Conservation (phyloP, 2,329 filamentous ascomycete species). For the Ampelomyces quisqualis region DNA sequence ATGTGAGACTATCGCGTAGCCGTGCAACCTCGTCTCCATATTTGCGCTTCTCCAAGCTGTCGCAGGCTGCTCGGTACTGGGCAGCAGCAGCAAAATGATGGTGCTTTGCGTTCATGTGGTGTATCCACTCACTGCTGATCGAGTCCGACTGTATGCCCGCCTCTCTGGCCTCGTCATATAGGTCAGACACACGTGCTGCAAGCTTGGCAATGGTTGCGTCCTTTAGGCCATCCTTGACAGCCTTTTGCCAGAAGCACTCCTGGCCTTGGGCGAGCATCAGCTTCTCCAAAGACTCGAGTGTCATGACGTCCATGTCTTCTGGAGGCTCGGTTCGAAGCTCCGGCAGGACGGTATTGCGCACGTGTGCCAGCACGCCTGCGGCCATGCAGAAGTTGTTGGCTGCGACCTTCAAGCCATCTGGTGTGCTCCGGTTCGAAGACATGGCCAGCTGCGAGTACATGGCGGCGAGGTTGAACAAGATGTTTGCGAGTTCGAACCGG, state of each 20-base stretch:
- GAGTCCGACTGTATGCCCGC: conserved; percentile 85
- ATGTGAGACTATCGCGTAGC: conserved; percentile 75
- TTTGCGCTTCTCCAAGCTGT: conserved; percentile 87
- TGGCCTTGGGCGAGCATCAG: conserved; percentile 90
- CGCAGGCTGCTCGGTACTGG: conserved; percentile 86
- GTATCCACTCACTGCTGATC: conserved; percentile 93
- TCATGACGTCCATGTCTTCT: conserved; percentile 92
- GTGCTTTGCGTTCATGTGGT: conserved; percentile 95
- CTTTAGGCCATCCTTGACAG: conserved; percentile 89
- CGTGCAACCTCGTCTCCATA: conserved; percentile 95
- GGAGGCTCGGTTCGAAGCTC: conserved; percentile 82
- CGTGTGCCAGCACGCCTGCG: conserved; percentile 78
- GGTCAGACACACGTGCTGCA: conserved; percentile 85
- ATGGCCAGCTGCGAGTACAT: conserved; percentile 92
- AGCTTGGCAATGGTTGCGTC: conserved; percentile 90
- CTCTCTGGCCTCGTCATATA: conserved; percentile 82
- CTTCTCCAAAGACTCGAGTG: conserved; percentile 78
- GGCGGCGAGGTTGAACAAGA: conserved; percentile 89
- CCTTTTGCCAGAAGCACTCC: conserved; percentile 98
- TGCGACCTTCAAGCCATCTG: conserved; percentile 82
- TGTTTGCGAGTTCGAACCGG: conserved; percentile 83
- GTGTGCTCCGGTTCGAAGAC: conserved; percentile 71
- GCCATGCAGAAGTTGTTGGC: conserved; percentile 88
- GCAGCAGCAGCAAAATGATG: conserved; percentile 96
- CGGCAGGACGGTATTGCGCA: conserved; percentile 74